Evolutionary conservation across 1,284 basidiomycete species (phyloP), one percentile per base, ranked within the genome.

Genomic region (Tylopilus sp.): DNA sequence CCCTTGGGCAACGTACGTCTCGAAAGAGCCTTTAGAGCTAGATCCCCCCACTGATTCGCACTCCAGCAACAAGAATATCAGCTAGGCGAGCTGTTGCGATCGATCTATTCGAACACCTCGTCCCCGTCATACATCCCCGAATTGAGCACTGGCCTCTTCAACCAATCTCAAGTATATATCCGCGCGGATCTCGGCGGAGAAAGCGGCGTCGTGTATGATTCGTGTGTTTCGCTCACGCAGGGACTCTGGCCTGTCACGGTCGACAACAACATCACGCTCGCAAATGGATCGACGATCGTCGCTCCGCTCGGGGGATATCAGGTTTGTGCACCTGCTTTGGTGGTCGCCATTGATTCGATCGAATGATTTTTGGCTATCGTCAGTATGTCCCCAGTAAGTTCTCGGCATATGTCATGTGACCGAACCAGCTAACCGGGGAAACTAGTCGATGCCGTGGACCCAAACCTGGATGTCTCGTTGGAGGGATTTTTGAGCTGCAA

Each of bases 141-240:
- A 0, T 71, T 92, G 57, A 76, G 74, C 57, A 69, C 68, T 15
- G 73, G 75, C 13, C 68, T 85, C 38, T 79, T 81, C 41, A 35
- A 68, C 30, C 56, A 55, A 19, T 54, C 40, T 26, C 55, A 61
- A 42, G 67, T 77, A 47, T 72, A 74, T 52, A 76, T 85, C 51
- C 76, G 77, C 19, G 86, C 87, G 16, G 88, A 92, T 66, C 81
- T 80, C 35, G 89, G 86, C 26, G 87, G 82, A 18, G 90, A 92
- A 68, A 82, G 80, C 25, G 77, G 79, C 38, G 82, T 89, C 11
- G 85, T 91, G 35, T 79, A 86, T 57, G 79, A 81, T 59, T 85
- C 84, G 4, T 81, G 83, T 9, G 73, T 79, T 16, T 82, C 85
- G 5, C 67, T 86, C 43, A 67, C 86, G n/a, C 89, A 91, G 63